Evolutionary conservation across 228 moss, liverwort and hornwort genomes (phyloP).

Genomic region (Sphagnum magellanicum): DNA sequence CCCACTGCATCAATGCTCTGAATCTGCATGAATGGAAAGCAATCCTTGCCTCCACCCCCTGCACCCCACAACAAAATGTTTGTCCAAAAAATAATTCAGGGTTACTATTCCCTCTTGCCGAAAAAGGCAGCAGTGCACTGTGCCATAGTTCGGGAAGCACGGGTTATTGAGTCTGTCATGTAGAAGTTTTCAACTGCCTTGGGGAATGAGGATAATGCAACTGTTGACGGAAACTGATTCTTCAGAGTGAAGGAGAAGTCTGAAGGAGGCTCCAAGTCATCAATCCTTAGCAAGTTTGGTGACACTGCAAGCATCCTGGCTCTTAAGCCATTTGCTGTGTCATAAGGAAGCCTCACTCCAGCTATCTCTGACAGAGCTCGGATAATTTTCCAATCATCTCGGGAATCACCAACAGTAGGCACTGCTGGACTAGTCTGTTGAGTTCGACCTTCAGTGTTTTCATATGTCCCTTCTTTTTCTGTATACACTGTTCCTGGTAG

Average conservation of each 20-base stretch:
- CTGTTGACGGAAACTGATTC: conserved; percentile 35
- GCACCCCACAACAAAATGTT: too few relatives aligned
- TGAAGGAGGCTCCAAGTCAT: conserved; percentile 73
- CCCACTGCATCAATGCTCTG: too few relatives aligned
- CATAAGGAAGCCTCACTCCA: conserved; percentile 79
- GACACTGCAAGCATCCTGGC: conserved; percentile 84
- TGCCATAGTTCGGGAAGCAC: conserved; percentile 88
- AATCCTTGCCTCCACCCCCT: too few relatives aligned
- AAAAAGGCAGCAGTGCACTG: conserved; percentile 56
- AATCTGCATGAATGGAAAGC: too few relatives aligned
- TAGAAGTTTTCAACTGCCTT: conserved; percentile 83
- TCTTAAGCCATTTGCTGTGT: conserved; percentile 64
- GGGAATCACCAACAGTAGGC: conserved; percentile 84
- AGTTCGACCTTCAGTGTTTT: conserved; percentile 75
- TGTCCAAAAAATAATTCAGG: too few relatives aligned
- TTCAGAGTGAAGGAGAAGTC: conserved; percentile 48
- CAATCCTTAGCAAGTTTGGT: conserved; percentile 69
- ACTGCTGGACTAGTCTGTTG: conserved; percentile 83
- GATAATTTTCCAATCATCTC: conserved; percentile 98
- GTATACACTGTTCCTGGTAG: conserved; percentile 83
- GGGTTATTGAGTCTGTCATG: conserved; percentile 80
- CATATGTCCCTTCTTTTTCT: conserved; percentile 91
- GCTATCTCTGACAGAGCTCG: conserved; percentile 80
- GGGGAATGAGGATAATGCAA: conserved; percentile 46
- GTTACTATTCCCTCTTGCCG: not conserved